Base-by-base conservation (phyloP, 1,139 yeast species). In the Geotrichum bryndzae region DNA sequence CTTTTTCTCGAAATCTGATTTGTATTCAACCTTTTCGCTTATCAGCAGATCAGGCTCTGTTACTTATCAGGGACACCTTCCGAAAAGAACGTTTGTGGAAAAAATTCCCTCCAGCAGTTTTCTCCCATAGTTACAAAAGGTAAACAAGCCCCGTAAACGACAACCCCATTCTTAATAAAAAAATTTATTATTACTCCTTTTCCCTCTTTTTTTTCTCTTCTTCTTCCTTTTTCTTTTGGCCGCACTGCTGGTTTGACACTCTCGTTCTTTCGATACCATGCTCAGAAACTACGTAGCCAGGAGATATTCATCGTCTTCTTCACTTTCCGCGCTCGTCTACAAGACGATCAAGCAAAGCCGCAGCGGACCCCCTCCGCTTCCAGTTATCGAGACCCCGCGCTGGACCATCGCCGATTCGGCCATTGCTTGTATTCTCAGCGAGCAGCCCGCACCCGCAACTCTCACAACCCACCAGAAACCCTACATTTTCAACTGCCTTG, bases 401-500 rank as follows among this genome's bases (percentile, higher is more conserved):
- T 90, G 97, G 96, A 87, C 96, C 45, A 35, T 11, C 3, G 96
- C 96, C 31, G 90, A 90, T 68, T 89, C 96, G 53, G 99, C 98
- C 13, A 97, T 94, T 57, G 88, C 96, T 15, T 90, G 97, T 22
- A 94, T 94, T 68, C 80, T 94, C 67, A 92, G 91, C 76, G 98
- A 92, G 76, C 90, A 97, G 7, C 99, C 98, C 63, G 76, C 78
- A 52, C 67, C 70, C 35, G 71, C 73, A 31, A 6, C 8, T 35
- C 15, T 35, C 2, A 11, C 41, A 10, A 13, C 41, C 15, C 11
- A 13, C 8, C 65, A 63, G 52, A 71, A 73, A 66, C 90, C 88
- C 71, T 98, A 94, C 71, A 96, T 94, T 56, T 81, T 94, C 74
- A 95, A 94, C 81, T 94, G 99, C 79, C 82, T 94, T 74, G 99